These are phyloP conservation scores for Gossypium turneri DNA, from an alignment of 345 rosid genomes.

Conservation along the genomic window DNA sequence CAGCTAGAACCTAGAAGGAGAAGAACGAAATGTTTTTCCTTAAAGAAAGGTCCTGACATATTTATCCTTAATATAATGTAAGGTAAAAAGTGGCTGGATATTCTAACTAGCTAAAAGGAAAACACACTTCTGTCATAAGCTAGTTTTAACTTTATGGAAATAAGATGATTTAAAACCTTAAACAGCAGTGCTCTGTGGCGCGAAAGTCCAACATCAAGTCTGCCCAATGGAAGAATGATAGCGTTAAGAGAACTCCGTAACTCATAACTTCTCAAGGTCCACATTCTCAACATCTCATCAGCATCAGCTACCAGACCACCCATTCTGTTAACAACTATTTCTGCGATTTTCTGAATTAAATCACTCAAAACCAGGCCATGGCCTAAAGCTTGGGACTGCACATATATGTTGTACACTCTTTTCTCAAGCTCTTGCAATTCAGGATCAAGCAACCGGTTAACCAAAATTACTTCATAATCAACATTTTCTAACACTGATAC, in stretches of 20 bases:
- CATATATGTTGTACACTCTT: constrained; percentile 39
- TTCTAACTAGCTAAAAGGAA: constrained; percentile 7
- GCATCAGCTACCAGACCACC: constrained; percentile 91
- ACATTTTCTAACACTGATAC: constrained; percentile 54
- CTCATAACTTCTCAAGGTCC: constrained; percentile 61
- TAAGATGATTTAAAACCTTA: constrained; percentile 48
- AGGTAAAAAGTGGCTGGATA: not conserved
- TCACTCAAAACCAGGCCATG: constrained; percentile 42
- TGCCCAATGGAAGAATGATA: constrained; percentile 75
- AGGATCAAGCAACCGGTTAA: constrained; percentile 69
- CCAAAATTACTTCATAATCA: constrained; percentile 76
- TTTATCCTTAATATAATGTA: not conserved
- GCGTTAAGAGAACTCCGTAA: constrained; percentile 56
- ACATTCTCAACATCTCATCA: constrained; percentile 70
- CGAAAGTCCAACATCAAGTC: constrained; percentile 83
- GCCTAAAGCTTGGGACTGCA: constrained; percentile 42
- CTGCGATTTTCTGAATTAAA: constrained; percentile 79
- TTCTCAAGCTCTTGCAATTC: constrained; percentile 75
- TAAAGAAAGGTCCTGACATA: not conserved
- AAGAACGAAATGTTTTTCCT: constrained; percentile 20
- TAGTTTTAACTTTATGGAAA: constrained; percentile 10
- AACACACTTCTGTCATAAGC: not conserved
- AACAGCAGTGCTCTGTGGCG: constrained; percentile 95
- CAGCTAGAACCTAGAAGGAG: constrained; percentile 73
- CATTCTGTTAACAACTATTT: constrained; percentile 79